Percentiles rank a stretch among this genome's conserved stretches.
These are phyloP conservation scores for Boletus semigastroideus DNA, from an alignment of 1,284 basidiomycete species.

Conservation along the genomic window DNA sequence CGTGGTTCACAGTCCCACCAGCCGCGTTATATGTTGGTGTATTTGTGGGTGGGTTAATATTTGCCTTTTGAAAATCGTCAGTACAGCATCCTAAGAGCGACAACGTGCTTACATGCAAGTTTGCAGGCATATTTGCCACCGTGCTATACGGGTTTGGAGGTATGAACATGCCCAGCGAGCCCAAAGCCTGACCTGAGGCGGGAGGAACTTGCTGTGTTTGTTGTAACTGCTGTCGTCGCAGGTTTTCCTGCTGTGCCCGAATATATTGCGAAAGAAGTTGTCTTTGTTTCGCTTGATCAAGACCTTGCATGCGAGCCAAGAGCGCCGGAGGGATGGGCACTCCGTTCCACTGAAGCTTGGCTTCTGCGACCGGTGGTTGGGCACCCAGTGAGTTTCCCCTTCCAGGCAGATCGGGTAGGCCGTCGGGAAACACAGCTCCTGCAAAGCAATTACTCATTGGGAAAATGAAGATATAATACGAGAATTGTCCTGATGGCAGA, in stretches of 20 bases:
- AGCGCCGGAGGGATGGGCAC: slow-evolving; percentile 12
- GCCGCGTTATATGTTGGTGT: slow-evolving; percentile 15
- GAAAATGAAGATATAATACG: slow-evolving; percentile 55
- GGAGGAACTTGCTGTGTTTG: slow-evolving; percentile 27
- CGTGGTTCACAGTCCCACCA: slow-evolving; percentile 42
- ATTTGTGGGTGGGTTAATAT: slow-evolving; percentile 4
- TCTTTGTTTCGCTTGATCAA: slow-evolving; percentile 28
- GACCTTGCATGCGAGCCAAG: slow-evolving; percentile 20
- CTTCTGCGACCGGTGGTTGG: slow-evolving; percentile 22
- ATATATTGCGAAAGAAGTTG: slow-evolving; percentile 18
- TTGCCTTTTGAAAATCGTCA: slow-evolving; percentile 19
- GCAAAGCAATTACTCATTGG: slow-evolving; percentile 37
- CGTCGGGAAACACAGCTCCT: slow-evolving; percentile 57
- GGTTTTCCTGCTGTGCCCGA: slow-evolving; percentile 27
- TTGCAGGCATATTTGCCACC: slow-evolving; percentile 12
- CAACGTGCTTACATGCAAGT: slow-evolving; percentile 18
- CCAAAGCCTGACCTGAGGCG: slow-evolving; percentile 13
- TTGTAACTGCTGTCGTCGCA: slow-evolving; percentile 28
- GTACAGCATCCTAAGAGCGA: background rate
- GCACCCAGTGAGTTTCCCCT: slow-evolving; percentile 16
- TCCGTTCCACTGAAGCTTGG: slow-evolving; percentile 4
- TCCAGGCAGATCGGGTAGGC: slow-evolving; percentile 52
- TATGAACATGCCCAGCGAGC: slow-evolving; percentile 13
- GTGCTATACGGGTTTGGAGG: slow-evolving; percentile 12
- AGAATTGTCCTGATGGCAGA: slow-evolving; percentile 41